phyloP scores from a whole-genome alignment of 768 basidiomycete species.

The Dacryopinax primogenitus region DNA sequence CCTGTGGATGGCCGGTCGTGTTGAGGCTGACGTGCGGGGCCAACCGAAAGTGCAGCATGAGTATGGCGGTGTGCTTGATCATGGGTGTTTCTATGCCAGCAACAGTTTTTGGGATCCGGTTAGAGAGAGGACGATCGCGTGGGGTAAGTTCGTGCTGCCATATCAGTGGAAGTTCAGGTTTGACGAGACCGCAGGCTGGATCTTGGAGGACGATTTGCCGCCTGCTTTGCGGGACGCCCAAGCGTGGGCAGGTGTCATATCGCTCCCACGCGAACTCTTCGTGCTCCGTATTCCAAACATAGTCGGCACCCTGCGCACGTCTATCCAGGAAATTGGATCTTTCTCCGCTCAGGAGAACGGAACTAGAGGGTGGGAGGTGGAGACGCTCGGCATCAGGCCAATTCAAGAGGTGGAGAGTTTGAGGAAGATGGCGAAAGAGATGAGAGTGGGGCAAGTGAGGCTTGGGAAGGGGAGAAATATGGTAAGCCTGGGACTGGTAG shows the following conservation, averaged over 20 bases:
- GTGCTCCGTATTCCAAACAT: not conserved
- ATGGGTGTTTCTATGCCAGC: slow-evolving; percentile 4
- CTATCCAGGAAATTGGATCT: not conserved
- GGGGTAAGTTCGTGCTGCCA: not conserved
- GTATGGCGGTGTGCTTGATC: slow-evolving; percentile 7
- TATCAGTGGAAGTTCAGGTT: not conserved
- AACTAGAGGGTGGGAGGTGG: not conserved
- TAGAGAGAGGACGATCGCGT: not conserved
- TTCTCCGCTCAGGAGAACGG: not conserved
- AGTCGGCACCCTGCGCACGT: not conserved
- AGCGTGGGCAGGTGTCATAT: not conserved
- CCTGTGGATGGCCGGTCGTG: not conserved
- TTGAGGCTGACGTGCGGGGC: not conserved
- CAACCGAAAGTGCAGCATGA: not conserved
- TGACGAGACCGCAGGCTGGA: not conserved
- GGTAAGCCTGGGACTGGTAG: not conserved
- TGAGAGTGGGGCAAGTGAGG: not conserved
- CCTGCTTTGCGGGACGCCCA: not conserved
- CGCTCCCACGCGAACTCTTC: not conserved
- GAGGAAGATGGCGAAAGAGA: not conserved
- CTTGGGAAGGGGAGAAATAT: not conserved
- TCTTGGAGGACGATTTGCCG: slow-evolving; percentile 2
- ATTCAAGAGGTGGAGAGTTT: not conserved
- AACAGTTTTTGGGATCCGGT: slow-evolving; percentile 9
- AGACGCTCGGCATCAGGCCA: not conserved